Evolutionary conservation across 2,329 filamentous ascomycete genomes (phyloP).

Genomic region (Delphinella strobiligena): DNA sequence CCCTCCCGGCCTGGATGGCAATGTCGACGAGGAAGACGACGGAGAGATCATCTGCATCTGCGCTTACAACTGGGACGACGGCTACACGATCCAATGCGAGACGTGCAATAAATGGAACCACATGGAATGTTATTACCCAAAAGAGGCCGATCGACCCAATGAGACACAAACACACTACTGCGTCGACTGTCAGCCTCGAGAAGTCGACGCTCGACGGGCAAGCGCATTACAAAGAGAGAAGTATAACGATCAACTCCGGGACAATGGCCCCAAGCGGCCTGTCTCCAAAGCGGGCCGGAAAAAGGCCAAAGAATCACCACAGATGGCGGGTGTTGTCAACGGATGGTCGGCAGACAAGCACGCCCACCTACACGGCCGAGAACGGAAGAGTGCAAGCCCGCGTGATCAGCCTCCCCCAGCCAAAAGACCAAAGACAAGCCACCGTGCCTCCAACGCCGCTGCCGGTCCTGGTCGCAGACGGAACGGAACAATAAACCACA

Average conservation of each 20-base stretch:
- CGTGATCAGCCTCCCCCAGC: conserved; percentile 47
- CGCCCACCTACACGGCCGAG: conserved; percentile 23
- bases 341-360: conserved; percentile 49
- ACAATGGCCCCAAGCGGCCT: conserved; percentile 53
- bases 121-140: conserved; percentile 90
- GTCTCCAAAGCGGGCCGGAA: conserved; percentile 78
- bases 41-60: conserved; percentile 99
- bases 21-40: conserved; percentile 52
- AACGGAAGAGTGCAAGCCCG: conserved; percentile 38
- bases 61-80: conserved; percentile 85
- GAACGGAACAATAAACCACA: conserved; percentile 40
- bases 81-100: conserved; percentile 94
- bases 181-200: conserved; percentile 72
- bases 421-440: conserved; percentile 73
- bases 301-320: conserved; percentile 56
- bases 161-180: conserved; percentile 62
- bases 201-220: conserved; percentile 51
- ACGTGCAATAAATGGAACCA: conserved; percentile 96
- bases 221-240: conserved; percentile 8
- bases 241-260: conserved; percentile 35
- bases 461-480: conserved; percentile 55
- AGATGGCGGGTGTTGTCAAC: conserved; percentile 50
- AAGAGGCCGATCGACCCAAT: conserved; percentile 50
- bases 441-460: conserved; percentile 66
- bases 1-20: conserved; percentile 1